Evolutionary conservation across 73 alveolate species (phyloP).

Genomic region (Uronychia setigera): DNA sequence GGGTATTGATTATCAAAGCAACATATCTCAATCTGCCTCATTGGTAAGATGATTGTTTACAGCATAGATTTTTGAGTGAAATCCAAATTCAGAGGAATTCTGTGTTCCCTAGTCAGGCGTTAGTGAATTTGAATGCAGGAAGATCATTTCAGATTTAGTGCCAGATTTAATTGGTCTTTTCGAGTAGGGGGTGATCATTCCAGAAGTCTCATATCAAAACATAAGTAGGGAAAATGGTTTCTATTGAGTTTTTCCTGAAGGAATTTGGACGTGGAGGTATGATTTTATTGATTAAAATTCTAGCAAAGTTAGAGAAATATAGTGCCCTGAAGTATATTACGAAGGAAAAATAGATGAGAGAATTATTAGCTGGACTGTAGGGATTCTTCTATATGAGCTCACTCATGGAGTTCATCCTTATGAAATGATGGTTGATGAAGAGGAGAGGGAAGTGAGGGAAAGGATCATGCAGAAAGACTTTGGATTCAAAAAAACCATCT

Average conservation of each 20-base stretch:
- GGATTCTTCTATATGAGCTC: not conserved
- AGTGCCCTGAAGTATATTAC: not conserved
- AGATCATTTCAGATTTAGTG: not conserved
- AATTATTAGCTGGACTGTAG: not conserved
- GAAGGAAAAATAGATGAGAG: not conserved
- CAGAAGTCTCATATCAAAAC: too few relatives aligned
- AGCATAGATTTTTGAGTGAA: too few relatives aligned
- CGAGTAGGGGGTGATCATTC: not conserved
- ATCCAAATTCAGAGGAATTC: too few relatives aligned
- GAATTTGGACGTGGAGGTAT: too few relatives aligned
- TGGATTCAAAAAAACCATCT: not conserved
- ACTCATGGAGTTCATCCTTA: not conserved
- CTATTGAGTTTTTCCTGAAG: too few relatives aligned
- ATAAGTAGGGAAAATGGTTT: too few relatives aligned
- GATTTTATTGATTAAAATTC: too few relatives aligned
- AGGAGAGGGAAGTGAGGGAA: not conserved
- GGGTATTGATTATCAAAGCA: too few relatives aligned
- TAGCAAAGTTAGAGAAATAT: not conserved
- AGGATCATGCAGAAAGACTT: not conserved
- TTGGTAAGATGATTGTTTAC: too few relatives aligned
- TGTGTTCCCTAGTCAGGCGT: too few relatives aligned
- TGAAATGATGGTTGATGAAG: not conserved
- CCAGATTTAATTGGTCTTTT: not conserved
- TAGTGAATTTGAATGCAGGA: too few relatives aligned
- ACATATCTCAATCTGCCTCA: too few relatives aligned